Base-by-base conservation (phyloP, 345 rosid genomes). In the Reutealis trisperma region DNA sequence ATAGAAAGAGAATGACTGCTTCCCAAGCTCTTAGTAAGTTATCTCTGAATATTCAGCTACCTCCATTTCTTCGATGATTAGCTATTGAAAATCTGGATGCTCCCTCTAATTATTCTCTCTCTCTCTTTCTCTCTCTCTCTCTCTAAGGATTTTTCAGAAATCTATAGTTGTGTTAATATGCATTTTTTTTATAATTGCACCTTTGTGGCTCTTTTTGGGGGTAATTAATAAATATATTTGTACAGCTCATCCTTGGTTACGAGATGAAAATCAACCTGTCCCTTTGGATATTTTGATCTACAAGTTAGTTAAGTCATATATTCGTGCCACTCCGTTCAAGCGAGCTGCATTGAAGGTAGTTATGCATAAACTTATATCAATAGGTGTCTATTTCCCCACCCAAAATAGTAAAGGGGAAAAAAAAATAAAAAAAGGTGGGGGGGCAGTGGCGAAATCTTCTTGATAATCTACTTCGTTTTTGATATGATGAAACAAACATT, bases 171-270 rank as follows among this genome's bases (percentile, higher is more conserved):
- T 22, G 22, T 34, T 34, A 34, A 34, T 44, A 54, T 62, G n/a
- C 21, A 2, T 2, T 63, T 59, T 41, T 30, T 3, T 45, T 42
- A 73, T 62, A 6, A 24, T 34, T 22, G n/a, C 2, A 22, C 14
- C 10, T 6, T 37, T 24, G 4, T 27, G 2, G 11, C 30, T 25
- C 8, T 5, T 51, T 2, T 24, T 52, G 60, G 68, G 22, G 63
- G 52, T 77, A 37, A 77, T 41, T 51, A 70, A 41, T 32, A 21
- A 24, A 51, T 19, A 18, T 68, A 16, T 16, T 12, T 63, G 15
- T 87, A 81, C 90, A 95, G 99, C 93, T 84, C 98, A 95, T 80
- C 98, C 97, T 41, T 93, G 98, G 99, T 73, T 96, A 67, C 86
- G 84, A 71, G 88, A 90, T 80, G 89, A 84, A 65, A 88, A 84